Percentiles rank a stretch among this genome's conserved stretches.
Conservation (phyloP, 140 eudicot species). For the Stevia rebaudiana region DNA sequence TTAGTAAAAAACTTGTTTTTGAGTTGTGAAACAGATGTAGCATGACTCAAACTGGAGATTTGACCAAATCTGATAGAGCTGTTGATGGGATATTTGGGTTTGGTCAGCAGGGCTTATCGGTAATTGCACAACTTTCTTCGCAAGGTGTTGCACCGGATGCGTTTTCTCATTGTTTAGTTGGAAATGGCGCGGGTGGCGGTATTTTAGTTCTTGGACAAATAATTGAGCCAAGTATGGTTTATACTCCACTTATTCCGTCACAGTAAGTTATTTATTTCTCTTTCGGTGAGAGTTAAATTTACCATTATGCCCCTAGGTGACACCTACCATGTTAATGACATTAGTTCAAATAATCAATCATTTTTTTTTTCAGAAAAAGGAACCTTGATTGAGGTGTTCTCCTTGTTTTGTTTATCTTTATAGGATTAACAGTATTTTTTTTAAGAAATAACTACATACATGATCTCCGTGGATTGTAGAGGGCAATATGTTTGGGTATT, state of each 20-base stretch:
- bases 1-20: conserved; percentile 11
- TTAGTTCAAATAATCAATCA: background rate
- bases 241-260: conserved; percentile 83
- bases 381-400: background rate
- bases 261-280: conserved; percentile 48
- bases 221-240: conserved; percentile 83
- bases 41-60: conserved; percentile 75
- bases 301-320: background rate
- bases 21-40: conserved; percentile 72
- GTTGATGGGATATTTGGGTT: conserved; percentile 96
- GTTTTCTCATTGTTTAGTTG: conserved; percentile 88
- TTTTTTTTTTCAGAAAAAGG: background rate
- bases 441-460: background rate
- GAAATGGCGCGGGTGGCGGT: conserved; percentile 79
- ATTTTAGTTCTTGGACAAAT: conserved; percentile 87
- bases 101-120: conserved; percentile 92
- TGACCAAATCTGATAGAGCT: conserved; percentile 79
- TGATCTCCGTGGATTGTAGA: background rate
- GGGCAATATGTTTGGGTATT: background rate
- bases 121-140: conserved; percentile 79
- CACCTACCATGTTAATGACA: background rate
- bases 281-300: conserved; percentile 11
- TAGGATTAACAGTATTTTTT: background rate
- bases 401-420: background rate
- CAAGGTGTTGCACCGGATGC: conserved; percentile 73